Evolutionary conservation across 139 green algal genomes (phyloP).

Genomic region (Closterium sp.): DNA sequence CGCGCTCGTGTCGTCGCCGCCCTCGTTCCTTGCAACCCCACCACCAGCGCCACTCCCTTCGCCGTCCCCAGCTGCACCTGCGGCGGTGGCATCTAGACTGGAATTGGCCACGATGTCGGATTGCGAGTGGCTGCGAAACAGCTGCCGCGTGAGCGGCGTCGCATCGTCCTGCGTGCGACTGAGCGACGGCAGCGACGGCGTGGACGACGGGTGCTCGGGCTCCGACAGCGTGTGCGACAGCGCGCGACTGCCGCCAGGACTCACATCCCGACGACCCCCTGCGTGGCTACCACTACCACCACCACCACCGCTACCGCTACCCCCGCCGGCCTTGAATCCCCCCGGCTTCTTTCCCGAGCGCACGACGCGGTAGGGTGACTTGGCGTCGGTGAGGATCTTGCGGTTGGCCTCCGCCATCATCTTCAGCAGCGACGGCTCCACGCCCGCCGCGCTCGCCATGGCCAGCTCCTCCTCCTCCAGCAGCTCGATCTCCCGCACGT

Average conservation of each 20-base stretch:
- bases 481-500: neutral
- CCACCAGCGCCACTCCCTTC: neutral
- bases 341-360: neutral
- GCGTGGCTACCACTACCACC: neutral
- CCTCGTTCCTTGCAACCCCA: neutral
- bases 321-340: neutral
- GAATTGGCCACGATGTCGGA: neutral
- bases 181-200: neutral
- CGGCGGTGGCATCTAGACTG: neutral
- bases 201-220: neutral
- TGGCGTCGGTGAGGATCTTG: slow-evolving; percentile 10
- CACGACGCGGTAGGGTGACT: slow-evolving; percentile 5
- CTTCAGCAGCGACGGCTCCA: neutral
- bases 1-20: neutral
- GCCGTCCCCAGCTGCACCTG: neutral
- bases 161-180: neutral
- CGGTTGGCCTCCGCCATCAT: slow-evolving; percentile 4
- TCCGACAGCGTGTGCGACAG: neutral
- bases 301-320: neutral
- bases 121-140: neutral
- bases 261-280: neutral
- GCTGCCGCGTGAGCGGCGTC: neutral
- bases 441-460: neutral
- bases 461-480: slow-evolving; percentile 4
- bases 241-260: neutral